Evolutionary conservation across 345 rosid genomes (phyloP).

Genomic region (Physaria fendleri): DNA sequence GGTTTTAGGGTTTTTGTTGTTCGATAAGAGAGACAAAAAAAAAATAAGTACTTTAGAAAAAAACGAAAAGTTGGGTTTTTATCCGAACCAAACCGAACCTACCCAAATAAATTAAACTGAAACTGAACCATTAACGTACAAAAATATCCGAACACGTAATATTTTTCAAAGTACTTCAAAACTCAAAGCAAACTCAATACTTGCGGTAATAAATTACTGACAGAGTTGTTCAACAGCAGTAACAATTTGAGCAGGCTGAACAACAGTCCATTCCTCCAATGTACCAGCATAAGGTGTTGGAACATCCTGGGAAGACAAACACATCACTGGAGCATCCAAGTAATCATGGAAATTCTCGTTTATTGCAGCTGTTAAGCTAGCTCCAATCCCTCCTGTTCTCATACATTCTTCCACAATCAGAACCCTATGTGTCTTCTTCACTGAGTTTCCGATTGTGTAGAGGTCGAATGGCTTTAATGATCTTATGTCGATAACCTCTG

Average conservation of each 20-base stretch:
- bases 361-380: constrained; percentile 82
- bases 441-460: constrained; percentile 73
- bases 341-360: constrained; percentile 77
- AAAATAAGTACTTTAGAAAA: too few species aligned
- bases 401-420: constrained; percentile 91
- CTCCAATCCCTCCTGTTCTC: constrained; percentile 93
- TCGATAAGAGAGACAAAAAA: neutral
- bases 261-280: constrained; percentile 87
- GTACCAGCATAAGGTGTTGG: constrained; percentile 91
- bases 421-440: constrained; percentile 90
- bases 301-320: constrained; percentile 91
- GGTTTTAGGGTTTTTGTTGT: neutral
- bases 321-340: constrained; percentile 81
- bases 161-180: too few species aligned
- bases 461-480: constrained; percentile 88
- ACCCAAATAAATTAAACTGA: too few species aligned
- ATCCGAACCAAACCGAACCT: too few species aligned
- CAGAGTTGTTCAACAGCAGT: constrained; percentile 87
- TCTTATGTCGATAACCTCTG: constrained; percentile 84
- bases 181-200: constrained; percentile 12
- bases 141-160: too few species aligned
- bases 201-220: constrained; percentile 30
- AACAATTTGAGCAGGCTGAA: constrained; percentile 88
- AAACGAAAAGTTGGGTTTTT: too few species aligned
- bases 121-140: too few species aligned